These are phyloP conservation scores for Lipomyces yamanashiensis DNA, from an alignment of 805 yeast species.

Conservation along the genomic window DNA sequence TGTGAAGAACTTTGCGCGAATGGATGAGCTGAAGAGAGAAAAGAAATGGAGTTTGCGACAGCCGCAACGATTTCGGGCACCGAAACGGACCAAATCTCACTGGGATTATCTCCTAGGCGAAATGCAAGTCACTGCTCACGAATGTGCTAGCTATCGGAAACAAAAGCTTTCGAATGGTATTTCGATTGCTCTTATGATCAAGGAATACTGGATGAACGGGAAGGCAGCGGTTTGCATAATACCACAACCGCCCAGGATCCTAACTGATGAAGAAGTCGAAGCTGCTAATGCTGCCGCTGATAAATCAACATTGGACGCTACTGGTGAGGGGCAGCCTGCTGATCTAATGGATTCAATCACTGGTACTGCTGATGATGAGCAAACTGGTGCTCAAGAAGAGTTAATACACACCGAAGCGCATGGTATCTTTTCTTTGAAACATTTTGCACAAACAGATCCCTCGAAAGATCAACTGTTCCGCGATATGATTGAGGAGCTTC, in stretches of 20 bases:
- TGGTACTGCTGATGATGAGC: background rate
- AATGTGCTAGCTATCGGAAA: slow-evolving; percentile 71
- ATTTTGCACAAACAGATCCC: slow-evolving; percentile 25
- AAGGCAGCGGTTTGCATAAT: slow-evolving; percentile 54
- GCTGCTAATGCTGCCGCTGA: slow-evolving; percentile 18
- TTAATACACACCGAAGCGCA: background rate
- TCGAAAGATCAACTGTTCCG: slow-evolving; percentile 35
- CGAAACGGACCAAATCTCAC: slow-evolving; percentile 59
- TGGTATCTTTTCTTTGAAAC: slow-evolving; percentile 12
- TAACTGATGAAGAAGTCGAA: slow-evolving; percentile 37
- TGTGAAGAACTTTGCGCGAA: slow-evolving; percentile 83
- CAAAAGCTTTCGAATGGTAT: slow-evolving; percentile 72
- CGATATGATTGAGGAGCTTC: slow-evolving; percentile 45
- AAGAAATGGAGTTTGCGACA: slow-evolving; percentile 92
- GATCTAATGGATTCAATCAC: background rate
- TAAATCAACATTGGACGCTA: no score
- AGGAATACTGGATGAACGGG: slow-evolving; percentile 80
- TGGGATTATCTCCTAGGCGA: slow-evolving; percentile 79
- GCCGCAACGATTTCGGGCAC: slow-evolving; percentile 72
- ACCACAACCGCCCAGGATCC: slow-evolving; percentile 51
- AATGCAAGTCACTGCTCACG: slow-evolving; percentile 81
- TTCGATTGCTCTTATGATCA: slow-evolving; percentile 69
- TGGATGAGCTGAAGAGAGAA: slow-evolving; percentile 86
- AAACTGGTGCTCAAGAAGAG: background rate
- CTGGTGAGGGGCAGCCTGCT: background rate